These are phyloP conservation scores for Berkeleyomyces basicola DNA, from an alignment of 2,329 filamentous ascomycete species.

Conservation along the genomic window DNA sequence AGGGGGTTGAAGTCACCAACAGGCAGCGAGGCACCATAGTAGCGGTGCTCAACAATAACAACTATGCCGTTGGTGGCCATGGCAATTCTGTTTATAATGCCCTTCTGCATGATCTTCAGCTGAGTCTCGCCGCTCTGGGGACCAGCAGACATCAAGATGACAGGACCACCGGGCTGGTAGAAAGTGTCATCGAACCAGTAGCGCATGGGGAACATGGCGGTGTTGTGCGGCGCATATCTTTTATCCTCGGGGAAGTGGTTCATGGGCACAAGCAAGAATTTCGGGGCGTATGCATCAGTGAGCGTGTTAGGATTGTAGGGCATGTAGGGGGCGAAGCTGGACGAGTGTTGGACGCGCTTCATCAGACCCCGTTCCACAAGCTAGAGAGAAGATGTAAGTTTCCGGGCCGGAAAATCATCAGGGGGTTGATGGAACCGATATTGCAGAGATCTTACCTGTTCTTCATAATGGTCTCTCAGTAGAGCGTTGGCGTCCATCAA, in stretches of 20 bases:
- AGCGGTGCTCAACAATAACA: constrained; percentile 72
- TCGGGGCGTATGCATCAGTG: constrained; percentile 21
- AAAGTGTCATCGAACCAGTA: constrained; percentile 72
- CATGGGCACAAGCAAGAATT: constrained; percentile 35
- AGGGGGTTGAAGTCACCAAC: constrained; percentile 46
- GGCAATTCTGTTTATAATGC: constrained; percentile 54
- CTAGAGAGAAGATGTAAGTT: not conserved
- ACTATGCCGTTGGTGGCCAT: constrained; percentile 57
- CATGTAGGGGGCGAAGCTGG: not conserved
- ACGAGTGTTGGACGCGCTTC: not conserved
- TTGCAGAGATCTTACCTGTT: not conserved
- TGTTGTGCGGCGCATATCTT: constrained; percentile 58
- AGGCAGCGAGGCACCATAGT: constrained; percentile 66
- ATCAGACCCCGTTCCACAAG: not conserved
- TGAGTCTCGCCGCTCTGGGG: constrained; percentile 49
- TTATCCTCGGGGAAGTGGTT: constrained; percentile 76
- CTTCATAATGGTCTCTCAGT: not conserved
- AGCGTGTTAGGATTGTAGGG: not conserved
- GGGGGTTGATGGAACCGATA: not conserved
- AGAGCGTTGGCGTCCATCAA: not conserved
- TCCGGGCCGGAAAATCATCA: not conserved
- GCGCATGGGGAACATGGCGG: constrained; percentile 50
- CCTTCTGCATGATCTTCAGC: constrained; percentile 58
- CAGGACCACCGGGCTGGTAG: constrained; percentile 62
- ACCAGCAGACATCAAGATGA: constrained; percentile 60